Conservation (phyloP, 192 early-diverging fungal genomes). For the Umbelopsis isabellina region DNA sequence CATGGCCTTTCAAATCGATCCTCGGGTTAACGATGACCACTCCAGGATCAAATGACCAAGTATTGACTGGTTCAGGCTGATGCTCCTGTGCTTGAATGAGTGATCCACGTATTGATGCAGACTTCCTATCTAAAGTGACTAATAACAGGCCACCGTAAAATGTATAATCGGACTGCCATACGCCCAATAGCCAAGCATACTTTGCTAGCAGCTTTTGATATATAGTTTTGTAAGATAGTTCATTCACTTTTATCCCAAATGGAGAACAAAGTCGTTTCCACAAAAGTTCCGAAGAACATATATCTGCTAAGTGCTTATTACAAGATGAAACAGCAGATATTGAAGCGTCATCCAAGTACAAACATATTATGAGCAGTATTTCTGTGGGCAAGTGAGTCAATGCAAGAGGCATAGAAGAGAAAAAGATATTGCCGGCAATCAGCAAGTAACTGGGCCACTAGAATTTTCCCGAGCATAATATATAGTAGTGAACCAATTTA, state of each 20-base stretch:
- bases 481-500: too few species aligned
- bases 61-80: neutral
- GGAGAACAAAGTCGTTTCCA: slow-evolving; percentile 8
- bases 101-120: neutral
- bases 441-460: too few species aligned
- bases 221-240: slow-evolving; percentile 1
- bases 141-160: neutral
- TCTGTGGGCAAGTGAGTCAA: neutral
- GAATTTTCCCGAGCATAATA: too few species aligned
- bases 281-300: slow-evolving; percentile 3
- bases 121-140: neutral
- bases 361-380: neutral
- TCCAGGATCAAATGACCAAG: slow-evolving; percentile 12
- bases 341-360: slow-evolving; percentile 15
- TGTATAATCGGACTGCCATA: slow-evolving; percentile 12
- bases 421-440: too few species aligned
- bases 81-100: slow-evolving; percentile 7
- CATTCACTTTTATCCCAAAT: neutral
- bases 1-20: neutral
- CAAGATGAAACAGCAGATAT: neutral
- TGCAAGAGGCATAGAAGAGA: neutral
- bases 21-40: neutral
- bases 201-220: slow-evolving; percentile 11
- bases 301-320: neutral
- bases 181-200: slow-evolving; percentile 8